Base-by-base conservation (phyloP, 805 yeast genomes). In the Kodamaea neixiangensis region DNA sequence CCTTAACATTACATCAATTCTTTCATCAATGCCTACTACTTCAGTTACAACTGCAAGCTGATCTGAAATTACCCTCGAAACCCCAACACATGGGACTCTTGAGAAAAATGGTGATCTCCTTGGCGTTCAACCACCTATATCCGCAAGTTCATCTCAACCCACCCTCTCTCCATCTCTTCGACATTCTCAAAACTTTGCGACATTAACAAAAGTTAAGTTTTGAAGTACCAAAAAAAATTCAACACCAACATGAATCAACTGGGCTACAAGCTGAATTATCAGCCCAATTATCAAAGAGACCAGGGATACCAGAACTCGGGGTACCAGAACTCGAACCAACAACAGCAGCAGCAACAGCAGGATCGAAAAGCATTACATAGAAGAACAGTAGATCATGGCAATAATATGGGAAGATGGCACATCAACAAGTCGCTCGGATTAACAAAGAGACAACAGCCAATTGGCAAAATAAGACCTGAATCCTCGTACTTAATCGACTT, bases 311-410 rank as follows among this genome's bases (percentile, higher is more conserved):
- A 51, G 61, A 59, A 14, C 37, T 65, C 67, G 52, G 31, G 46
- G 47, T 54, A 46, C 50, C 48, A 51, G 61, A 59, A 14, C 37
- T 65, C 67, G 52, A 67, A 68, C 42, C 54, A 72, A 38, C 77
- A 73, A 51, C 75, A 74, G 52, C 78, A 73, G 59, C 63, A 72
- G 46, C 73, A 71, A 44, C 71, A 72, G 42, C 83, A 78, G 55
- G 79, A 75, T 52, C 80, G 73, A 57, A 79, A 77, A 57, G 71
- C 79, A 2, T 75, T 81, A 13, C 81, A 82, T 57, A 73, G 93
- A 60, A 75, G 91, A 62, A 85, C 90, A 2, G 83, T 86, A 5
- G 96, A 89, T 64, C 88, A 85, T 67, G 92, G 91, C 10, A 83
- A 86, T 49, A 79, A 86, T 20, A 77, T 85, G 77, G 88, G 89